These are phyloP conservation scores for Castanea crenata DNA, from an alignment of 306 rosid genomes.

Conservation along the genomic window DNA sequence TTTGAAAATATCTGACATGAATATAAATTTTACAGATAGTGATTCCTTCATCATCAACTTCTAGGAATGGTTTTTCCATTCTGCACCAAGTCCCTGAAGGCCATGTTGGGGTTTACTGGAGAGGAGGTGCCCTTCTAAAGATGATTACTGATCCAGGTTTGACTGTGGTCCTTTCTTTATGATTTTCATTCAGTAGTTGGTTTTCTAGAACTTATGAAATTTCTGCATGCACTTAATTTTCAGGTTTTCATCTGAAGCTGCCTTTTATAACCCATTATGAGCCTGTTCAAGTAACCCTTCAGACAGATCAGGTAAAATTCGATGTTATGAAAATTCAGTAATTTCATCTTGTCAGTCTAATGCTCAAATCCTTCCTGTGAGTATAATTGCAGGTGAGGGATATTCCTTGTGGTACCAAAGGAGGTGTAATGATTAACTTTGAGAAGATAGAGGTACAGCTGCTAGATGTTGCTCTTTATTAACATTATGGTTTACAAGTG, in stretches of 20 bases:
- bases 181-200: neutral
- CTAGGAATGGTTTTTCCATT: slow-evolving; percentile 43
- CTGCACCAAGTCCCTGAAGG: slow-evolving; percentile 99
- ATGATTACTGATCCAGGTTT: slow-evolving; percentile 80
- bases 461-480: neutral
- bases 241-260: slow-evolving; percentile 89
- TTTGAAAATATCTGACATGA: neutral
- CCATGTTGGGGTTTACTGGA: slow-evolving; percentile 95
- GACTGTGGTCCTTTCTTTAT: neutral
- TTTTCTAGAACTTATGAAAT: neutral
- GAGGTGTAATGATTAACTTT: slow-evolving; percentile 86
- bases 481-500: neutral
- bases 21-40: slow-evolving; percentile 40
- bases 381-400: slow-evolving; percentile 64
- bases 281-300: slow-evolving; percentile 92
- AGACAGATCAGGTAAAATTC: slow-evolving; percentile 66
- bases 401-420: slow-evolving; percentile 96
- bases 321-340: neutral
- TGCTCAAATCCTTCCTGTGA: neutral
- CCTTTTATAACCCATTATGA: slow-evolving; percentile 82
- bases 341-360: slow-evolving; percentile 10
- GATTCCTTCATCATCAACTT: slow-evolving; percentile 47
- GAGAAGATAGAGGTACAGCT: slow-evolving; percentile 79
- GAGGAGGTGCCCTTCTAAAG: slow-evolving; percentile 90
- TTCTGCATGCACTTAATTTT: slow-evolving; percentile 5